Base-by-base conservation (phyloP, 371 early-diverging fungal genomes). In the Coemansia sp. region DNA sequence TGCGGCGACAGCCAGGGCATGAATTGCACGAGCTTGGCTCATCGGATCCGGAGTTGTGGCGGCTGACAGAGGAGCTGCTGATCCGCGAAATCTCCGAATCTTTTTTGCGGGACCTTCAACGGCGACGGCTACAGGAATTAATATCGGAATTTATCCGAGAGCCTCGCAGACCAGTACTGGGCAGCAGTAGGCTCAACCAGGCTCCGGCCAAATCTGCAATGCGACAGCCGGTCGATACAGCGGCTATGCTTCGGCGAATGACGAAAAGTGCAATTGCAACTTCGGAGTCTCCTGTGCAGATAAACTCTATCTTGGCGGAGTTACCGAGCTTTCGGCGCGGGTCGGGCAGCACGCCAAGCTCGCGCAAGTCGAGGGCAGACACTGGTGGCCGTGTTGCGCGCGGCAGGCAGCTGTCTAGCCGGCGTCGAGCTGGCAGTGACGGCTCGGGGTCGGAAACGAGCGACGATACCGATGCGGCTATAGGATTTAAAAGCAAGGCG, bases 241-340 rank as follows among this genome's bases (percentile, higher is more conserved):
- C 72, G 2, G 57, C 62, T 0, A 38, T 74, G 50, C 67, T 74
- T 14, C 71, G 66, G 58, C 66, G 62, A 20, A 59, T 74, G 73
- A 49, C 67, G 14, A 50, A 41, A 36, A 59, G 31, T 32, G 55
- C 39, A 14, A 31, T 36, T 9, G 59, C 50, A 26, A 41, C 48
- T 26, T n/a, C 57, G 5, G 75, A 71, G 14, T n/a, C 49, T 4
- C 43, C 47, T 5, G 30, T 49, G 31, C 55, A 61, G 30, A 60
- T 74, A 16, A 66, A 66, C 56, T 43, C 75, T 0, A 45, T 72
- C 1, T 41, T 74, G 43, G 62, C 75, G 0, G 75, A 74, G 20
- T 57, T 74, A n/a, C 75, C 75, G 8, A 74, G 75, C 56, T 74
- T 74, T 49, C 57, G 75, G 36, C 62, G 67, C 16, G 74, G 72